Base-by-base conservation (phyloP, 257 asterid species). In the Plectranthus barbatus region DNA sequence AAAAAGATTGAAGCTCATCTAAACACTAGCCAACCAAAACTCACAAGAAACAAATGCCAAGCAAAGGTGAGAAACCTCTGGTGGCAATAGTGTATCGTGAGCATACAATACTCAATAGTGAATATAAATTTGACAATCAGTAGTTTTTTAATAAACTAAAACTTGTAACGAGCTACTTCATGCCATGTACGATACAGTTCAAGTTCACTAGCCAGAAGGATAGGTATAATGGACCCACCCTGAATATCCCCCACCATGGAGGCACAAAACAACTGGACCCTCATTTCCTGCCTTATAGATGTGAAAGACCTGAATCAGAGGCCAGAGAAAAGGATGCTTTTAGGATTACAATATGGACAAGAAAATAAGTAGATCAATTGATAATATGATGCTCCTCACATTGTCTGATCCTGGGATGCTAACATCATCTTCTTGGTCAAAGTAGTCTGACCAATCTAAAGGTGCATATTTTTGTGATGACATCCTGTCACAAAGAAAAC, bases 181-280 rank as follows among this genome's bases (percentile, higher is more conserved):
- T 44, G 55, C 18, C 41, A 15, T 53, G 15, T 20, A 44, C 60
- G 53, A 53, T 41, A 68, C 18, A 23, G 13, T 15, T 26, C 19
- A 37, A 13, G 49, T 60, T 39, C 26, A 13, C 17, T 11, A 57
- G 48, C 62, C 64, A 54, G 36, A 57, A 61, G 68, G 64, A 40
- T 46, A 70, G 60, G 73, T 57, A 15, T 18, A 11, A 44, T n/a
- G n/a, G n/a, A 9, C 23, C 42, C 77, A 93, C 99, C 99, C 99
- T 19, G 96, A 73, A 81, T 93, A 93, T 58, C 99, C 99, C 68
- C 99, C 99, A 73, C 99, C 99, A 72, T 93, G 99, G 60, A 93
- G 86, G 64, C 95, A 93, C 53, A 93, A 84, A 72, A 90, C 82
- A 56, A 93, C 95, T 6, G 97, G 97, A 41, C 99, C 99, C 68